Conservation (phyloP, 805 yeast genomes). For the Spathaspora passalidarum region DNA sequence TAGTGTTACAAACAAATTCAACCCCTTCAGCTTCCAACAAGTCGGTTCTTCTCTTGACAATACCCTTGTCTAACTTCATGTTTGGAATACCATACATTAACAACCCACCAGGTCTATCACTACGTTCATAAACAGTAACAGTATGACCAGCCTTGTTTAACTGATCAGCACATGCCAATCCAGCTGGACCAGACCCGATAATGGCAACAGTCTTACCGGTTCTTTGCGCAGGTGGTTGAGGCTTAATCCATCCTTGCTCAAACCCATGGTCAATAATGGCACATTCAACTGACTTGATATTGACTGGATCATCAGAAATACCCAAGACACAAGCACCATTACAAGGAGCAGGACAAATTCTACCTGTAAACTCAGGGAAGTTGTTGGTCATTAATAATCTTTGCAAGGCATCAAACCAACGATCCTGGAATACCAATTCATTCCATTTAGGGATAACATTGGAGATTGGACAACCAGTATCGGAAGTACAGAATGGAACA, state of each 20-base stretch:
- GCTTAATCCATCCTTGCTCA: conserved; percentile 94
- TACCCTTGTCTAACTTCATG: conserved; percentile 92
- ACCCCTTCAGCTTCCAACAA: conserved; percentile 89
- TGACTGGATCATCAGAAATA: conserved; percentile 91
- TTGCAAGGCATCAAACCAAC: conserved; percentile 92
- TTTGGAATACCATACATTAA: conserved; percentile 99
- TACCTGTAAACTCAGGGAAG: conserved; percentile 97
- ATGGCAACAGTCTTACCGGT: conserved; percentile 85
- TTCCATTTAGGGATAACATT: conserved; percentile 98
- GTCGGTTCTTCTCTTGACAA: conserved; percentile 92
- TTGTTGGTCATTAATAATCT: conserved; percentile 93
- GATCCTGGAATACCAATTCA: conserved; percentile 89
- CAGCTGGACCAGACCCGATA: conserved; percentile 97
- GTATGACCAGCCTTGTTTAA: conserved; percentile 92
- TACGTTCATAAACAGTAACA: conserved; percentile 89
- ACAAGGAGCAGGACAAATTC: conserved; percentile 99
- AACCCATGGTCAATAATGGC: conserved; percentile 96
- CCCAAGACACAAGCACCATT: conserved; percentile 94
- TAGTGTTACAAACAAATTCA: conserved; percentile 68
- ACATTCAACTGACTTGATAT: conserved; percentile 92
- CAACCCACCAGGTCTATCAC: conserved; percentile 95
- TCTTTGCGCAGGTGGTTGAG: conserved; percentile 72
- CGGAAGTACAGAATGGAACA: conserved; percentile 97
- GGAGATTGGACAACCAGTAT: conserved; percentile 96
- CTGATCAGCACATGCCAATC: conserved; percentile 96